Percentiles rank a stretch among this genome's conserved stretches.
phyloP scores from a whole-genome alignment of 83 land plant species.

The Diphasiastrum complanatum region DNA sequence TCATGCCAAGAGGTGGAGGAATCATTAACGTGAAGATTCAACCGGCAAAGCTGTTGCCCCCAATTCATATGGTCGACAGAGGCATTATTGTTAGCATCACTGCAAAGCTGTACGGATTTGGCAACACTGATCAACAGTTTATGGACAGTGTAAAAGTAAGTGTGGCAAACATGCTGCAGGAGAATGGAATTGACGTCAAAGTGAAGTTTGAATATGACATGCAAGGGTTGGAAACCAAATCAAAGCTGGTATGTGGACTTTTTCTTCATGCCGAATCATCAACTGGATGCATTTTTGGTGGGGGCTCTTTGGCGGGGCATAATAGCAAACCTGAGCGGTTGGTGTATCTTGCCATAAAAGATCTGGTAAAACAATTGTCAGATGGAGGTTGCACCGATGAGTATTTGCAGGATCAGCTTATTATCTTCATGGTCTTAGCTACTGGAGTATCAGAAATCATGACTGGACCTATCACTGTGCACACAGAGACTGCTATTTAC shows the following conservation, averaged over 20 bases:
- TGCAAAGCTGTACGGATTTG: conserved; percentile 1
- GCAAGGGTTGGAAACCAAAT: neutral
- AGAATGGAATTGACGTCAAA: neutral
- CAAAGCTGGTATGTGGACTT: neutral
- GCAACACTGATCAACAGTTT: neutral
- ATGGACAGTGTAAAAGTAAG: neutral
- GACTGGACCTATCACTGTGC: conserved; percentile 19
- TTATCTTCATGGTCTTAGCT: conserved; percentile 28
- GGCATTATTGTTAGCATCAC: conserved; percentile 5
- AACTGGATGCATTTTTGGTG: conserved; percentile 17
- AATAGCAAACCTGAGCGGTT: neutral
- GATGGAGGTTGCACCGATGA: conserved; percentile 22
- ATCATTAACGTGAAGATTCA: conserved; percentile 7
- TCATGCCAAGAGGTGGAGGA: conserved; percentile 26
- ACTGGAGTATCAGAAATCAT: conserved; percentile 11
- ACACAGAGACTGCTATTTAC: conserved; percentile 18
- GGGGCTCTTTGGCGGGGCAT: neutral
- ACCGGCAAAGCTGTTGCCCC: neutral
- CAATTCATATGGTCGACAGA: conserved; percentile 8
- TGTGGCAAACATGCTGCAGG: neutral
- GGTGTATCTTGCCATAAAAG: neutral
- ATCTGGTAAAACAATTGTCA: conserved; percentile 14
- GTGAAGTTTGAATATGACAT: conserved; percentile 5
- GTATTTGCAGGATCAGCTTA: conserved; percentile 27
- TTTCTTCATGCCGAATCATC: conserved; percentile 11